Conservation (phyloP, 768 basidiomycete genomes). For the Fistulinella prunicolor region DNA sequence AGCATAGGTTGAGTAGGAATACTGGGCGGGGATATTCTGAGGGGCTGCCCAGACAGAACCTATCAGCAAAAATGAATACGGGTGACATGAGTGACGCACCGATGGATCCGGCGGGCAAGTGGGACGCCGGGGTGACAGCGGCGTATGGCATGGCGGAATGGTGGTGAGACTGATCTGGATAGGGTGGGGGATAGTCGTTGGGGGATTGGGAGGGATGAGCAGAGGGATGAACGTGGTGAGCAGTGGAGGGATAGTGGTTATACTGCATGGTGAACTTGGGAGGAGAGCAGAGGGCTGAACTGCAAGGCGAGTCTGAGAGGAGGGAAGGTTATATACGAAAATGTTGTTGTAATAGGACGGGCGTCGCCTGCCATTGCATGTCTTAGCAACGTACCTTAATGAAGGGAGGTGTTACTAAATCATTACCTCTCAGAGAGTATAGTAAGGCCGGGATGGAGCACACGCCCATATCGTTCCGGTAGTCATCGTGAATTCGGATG, state of each 20-base stretch:
- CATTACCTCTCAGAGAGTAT: constrained; percentile 35
- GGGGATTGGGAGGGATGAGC: constrained; percentile 22
- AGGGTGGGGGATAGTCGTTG: constrained; percentile 18
- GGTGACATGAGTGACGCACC: constrained; percentile 23
- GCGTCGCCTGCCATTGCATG: constrained; percentile 35
- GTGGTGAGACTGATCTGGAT: constrained; percentile 25
- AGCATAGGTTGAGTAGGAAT: constrained; percentile 21
- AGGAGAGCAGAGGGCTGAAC: constrained; percentile 4
- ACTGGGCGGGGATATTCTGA: constrained; percentile 15
- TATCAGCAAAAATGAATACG: constrained; percentile 9
- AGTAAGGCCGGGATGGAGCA: constrained; percentile 33
- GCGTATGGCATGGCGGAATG: constrained; percentile 26
- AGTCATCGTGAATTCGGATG: constrained; percentile 30
- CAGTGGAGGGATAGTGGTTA: constrained; percentile 21
- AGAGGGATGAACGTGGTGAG: constrained; percentile 17
- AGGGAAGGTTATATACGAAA: constrained; percentile 34
- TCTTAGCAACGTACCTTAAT: constrained; percentile 39
- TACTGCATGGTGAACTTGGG: constrained; percentile 27
- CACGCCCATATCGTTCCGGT: constrained; percentile 36
- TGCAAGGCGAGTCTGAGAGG: constrained; percentile 9
- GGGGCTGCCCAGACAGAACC: constrained; percentile 17
- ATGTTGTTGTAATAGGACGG: constrained; percentile 31
- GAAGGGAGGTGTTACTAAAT: constrained; percentile 37
- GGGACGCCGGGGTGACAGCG: constrained; percentile 20
- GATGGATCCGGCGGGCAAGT: constrained; percentile 22